Conservation (phyloP, 139 green algal genomes). For the Tetraselmis striata region DNA sequence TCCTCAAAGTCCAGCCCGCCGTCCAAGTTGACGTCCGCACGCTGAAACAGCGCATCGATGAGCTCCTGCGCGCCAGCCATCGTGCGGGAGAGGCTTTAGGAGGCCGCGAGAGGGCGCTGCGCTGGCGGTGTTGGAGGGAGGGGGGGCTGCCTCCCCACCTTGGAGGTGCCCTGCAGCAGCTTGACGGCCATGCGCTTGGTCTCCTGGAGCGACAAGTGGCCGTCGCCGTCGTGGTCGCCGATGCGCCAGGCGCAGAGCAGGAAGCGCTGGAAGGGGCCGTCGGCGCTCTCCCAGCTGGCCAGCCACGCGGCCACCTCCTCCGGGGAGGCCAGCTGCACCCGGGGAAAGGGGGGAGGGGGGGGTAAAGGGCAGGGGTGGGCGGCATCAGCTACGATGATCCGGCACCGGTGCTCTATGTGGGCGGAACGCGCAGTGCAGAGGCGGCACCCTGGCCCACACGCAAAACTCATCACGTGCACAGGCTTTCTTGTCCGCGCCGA, state of each 20-base stretch:
- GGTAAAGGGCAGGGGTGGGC: no score
- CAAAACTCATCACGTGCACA: background rate
- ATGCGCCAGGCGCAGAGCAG: background rate
- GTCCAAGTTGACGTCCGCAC: background rate
- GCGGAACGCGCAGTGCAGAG: no score
- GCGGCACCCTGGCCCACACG: no score
- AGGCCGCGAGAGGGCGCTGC: no score
- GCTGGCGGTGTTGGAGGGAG: no score
- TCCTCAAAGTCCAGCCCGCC: background rate
- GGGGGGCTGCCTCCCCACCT: no score
- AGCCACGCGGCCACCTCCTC: background rate
- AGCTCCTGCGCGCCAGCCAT: background rate
- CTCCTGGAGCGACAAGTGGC: background rate
- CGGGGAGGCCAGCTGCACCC: background rate
- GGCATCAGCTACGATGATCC: no score
- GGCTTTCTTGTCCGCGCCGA: no score
- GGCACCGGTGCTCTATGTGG: no score
- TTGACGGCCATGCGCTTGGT: background rate
- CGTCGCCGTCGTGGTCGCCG: background rate
- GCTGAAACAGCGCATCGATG: background rate
- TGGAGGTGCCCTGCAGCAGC: background rate
- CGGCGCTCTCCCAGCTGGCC: background rate
- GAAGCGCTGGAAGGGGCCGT: background rate
- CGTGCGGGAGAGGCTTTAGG: no score
- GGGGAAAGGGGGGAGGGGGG: no score